Conservation (phyloP, 2,329 filamentous ascomycete genomes). For the Hirsutella thompsonii region DNA sequence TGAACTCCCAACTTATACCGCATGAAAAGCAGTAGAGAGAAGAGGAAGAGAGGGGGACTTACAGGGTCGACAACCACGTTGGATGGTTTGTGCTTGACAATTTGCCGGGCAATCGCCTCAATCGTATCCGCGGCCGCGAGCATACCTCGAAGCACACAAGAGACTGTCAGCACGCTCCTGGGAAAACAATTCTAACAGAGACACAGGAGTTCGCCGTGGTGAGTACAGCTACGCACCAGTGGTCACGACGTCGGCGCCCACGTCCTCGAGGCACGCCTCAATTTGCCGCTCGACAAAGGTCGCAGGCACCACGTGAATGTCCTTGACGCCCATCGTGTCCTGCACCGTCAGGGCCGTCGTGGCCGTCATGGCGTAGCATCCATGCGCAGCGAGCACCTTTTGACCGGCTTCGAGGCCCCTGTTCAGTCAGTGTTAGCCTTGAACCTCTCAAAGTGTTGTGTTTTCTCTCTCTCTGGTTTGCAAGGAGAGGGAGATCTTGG, state of each 20-base stretch:
- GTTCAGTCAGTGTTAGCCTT: slow-evolving; percentile 1
- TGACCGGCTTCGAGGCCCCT: slow-evolving; percentile 94
- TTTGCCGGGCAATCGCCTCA: slow-evolving; percentile 17
- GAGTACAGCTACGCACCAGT: slow-evolving; percentile 66
- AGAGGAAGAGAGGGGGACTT: not conserved
- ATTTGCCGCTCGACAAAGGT: slow-evolving; percentile 77
- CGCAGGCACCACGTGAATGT: slow-evolving; percentile 66
- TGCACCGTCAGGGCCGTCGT: slow-evolving; percentile 94
- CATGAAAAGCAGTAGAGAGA: no score
- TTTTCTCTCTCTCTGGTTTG: no score
- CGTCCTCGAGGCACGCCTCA: slow-evolving; percentile 69
- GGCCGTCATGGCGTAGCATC: slow-evolving; percentile 91
- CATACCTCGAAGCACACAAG: slow-evolving; percentile 19
- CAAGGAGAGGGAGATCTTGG: no score
- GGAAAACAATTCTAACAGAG: no score
- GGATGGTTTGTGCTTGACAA: slow-evolving; percentile 17
- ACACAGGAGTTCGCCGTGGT: no score
- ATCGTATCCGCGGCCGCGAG: slow-evolving; percentile 24
- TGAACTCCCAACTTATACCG: no score
- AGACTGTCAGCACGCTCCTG: not conserved
- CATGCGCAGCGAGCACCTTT: slow-evolving; percentile 83
- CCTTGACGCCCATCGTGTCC: slow-evolving; percentile 75
- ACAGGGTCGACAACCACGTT: slow-evolving; percentile 25
- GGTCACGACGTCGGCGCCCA: slow-evolving; percentile 83
- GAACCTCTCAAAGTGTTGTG: not conserved